Base-by-base conservation (phyloP, 352 stramenopile genomes). In the Globisporangium camurandrum region DNA sequence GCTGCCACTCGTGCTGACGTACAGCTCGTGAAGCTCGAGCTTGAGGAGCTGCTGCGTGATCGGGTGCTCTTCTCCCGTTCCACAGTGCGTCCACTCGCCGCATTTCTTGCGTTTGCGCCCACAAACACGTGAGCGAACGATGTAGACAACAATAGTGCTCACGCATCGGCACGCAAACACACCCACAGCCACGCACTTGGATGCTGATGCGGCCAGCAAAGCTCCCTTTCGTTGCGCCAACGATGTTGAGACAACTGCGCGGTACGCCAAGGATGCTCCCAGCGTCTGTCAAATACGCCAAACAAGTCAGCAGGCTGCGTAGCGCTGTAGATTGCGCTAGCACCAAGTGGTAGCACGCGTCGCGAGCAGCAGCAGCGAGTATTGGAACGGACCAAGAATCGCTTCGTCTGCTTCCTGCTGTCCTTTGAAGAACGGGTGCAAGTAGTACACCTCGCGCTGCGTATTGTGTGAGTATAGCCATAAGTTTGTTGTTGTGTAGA, bases 401-500 rank as follows among this genome's bases (percentile, higher is more conserved):
- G 80, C 75, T 69, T 92, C 78, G 22, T 93, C 81, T 7, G 83
- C 83, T 73, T 92, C 80, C 39, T 57, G 68, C 55, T 93, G 83
- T 1, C 50, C 65, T 53, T 83, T 84, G 46, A 93, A 93, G 27
- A 93, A 93, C 20, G 80, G 65, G 48, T 93, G 80, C 30, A 93
- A 39, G 46, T 93, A 93, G 57, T 93, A 93, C 3, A 93, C 63
- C 57, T 93, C 83, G 51, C 83, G 66, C 75, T 93, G 26, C 2
- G 4, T 33, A 28, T 45, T 9, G 34, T 45, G 33, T 31, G 26
- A 33, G 11, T 17, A 27, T 12, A 16, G 22, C 3, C 14, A 8
- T 9, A 16, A 34, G n/a, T n/a, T n/a, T n/a, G n/a, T n/a, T n/a
- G n/a, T n/a, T n/a, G n/a, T n/a, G n/a, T n/a, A n/a, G n/a, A n/a